Conservation (phyloP, 1,284 basidiomycete species). For the Serendipita sp. region DNA sequence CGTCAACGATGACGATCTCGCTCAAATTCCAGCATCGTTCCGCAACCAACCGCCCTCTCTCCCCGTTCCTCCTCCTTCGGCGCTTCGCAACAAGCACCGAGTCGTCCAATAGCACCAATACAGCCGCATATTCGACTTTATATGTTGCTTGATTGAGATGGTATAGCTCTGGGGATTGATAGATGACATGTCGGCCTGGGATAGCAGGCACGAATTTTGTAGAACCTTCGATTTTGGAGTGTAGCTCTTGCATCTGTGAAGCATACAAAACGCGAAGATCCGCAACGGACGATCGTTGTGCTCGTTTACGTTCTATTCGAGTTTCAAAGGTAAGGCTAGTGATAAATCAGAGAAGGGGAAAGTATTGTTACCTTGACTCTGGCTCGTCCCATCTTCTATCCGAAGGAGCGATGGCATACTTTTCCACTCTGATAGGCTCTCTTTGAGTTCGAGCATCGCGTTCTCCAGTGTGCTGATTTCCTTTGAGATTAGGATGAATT, state of each 20-base stretch:
- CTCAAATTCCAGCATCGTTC: constrained; percentile 84
- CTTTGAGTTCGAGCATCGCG: constrained; percentile 95
- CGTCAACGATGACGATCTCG: constrained; percentile 87
- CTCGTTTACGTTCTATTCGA: constrained; percentile 38
- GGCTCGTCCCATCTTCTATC: constrained; percentile 55
- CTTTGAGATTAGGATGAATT: constrained; percentile 93
- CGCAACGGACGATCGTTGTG: constrained; percentile 77
- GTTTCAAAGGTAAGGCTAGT: constrained; percentile 7
- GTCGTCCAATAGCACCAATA: constrained; percentile 86
- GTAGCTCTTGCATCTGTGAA: constrained; percentile 83
- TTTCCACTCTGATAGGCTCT: constrained; percentile 87
- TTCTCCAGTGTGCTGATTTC: constrained; percentile 94
- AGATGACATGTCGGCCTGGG: constrained; percentile 80
- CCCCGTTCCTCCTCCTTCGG: constrained; percentile 40
- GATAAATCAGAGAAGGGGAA: constrained; percentile 15
- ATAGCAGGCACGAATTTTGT: constrained; percentile 87
- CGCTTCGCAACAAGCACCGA: constrained; percentile 74
- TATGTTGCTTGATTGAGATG: constrained; percentile 92
- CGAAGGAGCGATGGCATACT: constrained; percentile 85
- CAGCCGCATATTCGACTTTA: constrained; percentile 76
- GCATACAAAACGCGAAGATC: constrained; percentile 90
- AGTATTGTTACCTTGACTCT: not conserved
- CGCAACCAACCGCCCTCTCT: constrained; percentile 60
- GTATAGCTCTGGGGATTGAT: constrained; percentile 72
- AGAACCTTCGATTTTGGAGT: constrained; percentile 88